Evolutionary conservation across 2,329 filamentous ascomycete species (phyloP), one percentile per base, ranked within the genome.

Genomic region (Apiospora phragmitis): DNA sequence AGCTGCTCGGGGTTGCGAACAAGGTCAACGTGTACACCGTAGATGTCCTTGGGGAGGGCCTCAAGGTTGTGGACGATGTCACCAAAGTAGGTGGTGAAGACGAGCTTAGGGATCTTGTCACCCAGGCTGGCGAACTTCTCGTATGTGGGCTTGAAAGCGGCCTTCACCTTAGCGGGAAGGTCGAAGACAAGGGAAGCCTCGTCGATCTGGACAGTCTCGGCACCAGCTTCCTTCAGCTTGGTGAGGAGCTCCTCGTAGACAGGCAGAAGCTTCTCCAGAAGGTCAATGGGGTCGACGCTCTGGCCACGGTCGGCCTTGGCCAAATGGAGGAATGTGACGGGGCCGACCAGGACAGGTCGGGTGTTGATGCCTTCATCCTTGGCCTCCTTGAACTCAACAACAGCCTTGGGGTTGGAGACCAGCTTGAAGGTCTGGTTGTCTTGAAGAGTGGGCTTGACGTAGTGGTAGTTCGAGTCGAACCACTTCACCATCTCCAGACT

Each of bases 401-500:
- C 93, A 78, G 96, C 94, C 92, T 99, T 99, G 83, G 96, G 94
- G 84, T 92, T 92, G 77, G 90, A 86, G 73, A 88, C 85, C 74
- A 99, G 94, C 86, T 92, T 95, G 92, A 99, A 99, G 81, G 89
- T 92, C 90, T 99, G 96, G 89, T 93, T 93, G 87, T 98, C 92
- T 86, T 98, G 94, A 77, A 99, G 91, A 74, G 96, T 98, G 75
- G 96, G 96, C 92, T 98, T 98, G 87, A 98, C 96, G 85, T 99
- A 99, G 90, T 98, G 96, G 92, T 99, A 99, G 93, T 99, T 99
- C 76, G 94, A 97, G 90, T 99, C 96, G 83, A 99, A 99, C 96
- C 96, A 99, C 90, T 99, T 99, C 80, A 99, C 96, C 96, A 99
- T 99, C 90, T 99, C 96, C 85, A 97, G 88, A 81, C 89, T 90